Percentiles rank a stretch among this genome's conserved stretches.
phyloP scores from a whole-genome alignment of 371 early-diverging fungal species.

The Parasitella parasitica region DNA sequence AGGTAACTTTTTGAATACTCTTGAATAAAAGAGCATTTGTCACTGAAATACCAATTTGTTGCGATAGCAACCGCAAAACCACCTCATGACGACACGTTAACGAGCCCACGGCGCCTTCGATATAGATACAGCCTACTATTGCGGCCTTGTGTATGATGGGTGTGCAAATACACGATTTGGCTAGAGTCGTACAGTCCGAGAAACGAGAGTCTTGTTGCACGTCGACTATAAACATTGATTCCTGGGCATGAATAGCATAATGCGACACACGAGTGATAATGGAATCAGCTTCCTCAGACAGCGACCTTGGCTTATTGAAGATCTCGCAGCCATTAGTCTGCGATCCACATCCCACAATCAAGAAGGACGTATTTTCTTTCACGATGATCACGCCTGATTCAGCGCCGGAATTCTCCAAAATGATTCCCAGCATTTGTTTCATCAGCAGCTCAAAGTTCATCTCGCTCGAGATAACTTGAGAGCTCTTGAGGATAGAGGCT shows the following conservation, averaged over 20 bases:
- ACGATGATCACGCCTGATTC: slow-evolving; percentile 51
- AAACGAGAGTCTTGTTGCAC: slow-evolving; percentile 45
- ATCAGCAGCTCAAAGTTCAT: slow-evolving; percentile 54
- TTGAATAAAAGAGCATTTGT: slow-evolving; percentile 60
- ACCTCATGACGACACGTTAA: slow-evolving; percentile 54
- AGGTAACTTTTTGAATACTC: slow-evolving; percentile 49
- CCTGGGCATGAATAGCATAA: slow-evolving; percentile 42
- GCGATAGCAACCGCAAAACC: slow-evolving; percentile 52
- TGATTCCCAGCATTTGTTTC: slow-evolving; percentile 53
- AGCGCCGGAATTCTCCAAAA: slow-evolving; percentile 50
- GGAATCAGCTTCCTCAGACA: slow-evolving; percentile 42
- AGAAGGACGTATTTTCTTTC: slow-evolving; percentile 42
- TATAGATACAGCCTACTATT: slow-evolving; percentile 60
- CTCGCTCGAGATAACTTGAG: slow-evolving; percentile 53
- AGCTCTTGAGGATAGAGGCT: slow-evolving; percentile 51
- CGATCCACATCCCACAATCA: slow-evolving; percentile 43
- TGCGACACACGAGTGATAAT: slow-evolving; percentile 40
- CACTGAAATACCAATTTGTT: slow-evolving; percentile 61
- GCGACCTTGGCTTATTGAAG: slow-evolving; percentile 26
- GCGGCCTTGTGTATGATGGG: slow-evolving; percentile 58
- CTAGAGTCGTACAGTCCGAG: slow-evolving; percentile 28
- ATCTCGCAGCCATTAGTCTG: slow-evolving; percentile 43
- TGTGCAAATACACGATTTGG: slow-evolving; percentile 56
- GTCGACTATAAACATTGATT: slow-evolving; percentile 40
- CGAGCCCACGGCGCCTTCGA: slow-evolving; percentile 53